Evolutionary conservation across 495 filamentous ascomycete species (phyloP), one percentile per base, ranked within the genome.

Genomic region (Pyrenula massariospora): DNA sequence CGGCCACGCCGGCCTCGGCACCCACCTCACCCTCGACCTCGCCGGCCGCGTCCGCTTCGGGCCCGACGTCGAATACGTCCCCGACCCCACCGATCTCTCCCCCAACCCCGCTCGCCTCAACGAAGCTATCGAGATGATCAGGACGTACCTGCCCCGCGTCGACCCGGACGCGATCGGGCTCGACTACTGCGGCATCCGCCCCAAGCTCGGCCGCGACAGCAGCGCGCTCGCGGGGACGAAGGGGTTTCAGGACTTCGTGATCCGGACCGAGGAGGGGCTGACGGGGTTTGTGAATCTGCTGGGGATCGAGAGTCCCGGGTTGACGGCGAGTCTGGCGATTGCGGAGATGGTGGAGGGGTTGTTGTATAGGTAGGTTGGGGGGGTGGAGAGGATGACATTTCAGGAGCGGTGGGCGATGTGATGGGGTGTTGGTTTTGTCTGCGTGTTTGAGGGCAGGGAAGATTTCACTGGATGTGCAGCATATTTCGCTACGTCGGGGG

Each of bases 31-130:
- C 0, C 77, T 97, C 20, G 93, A 98, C 65, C 77, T 97, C 73
- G 81, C 78, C 0, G 92, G 91, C 0, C 79, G 87, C 0, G 79
- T 97, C 24, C 85, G 91, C 36, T 98, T 98, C 65, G 93, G 93
- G 0, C 93, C 93, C 0, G 93, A 98, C 63, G 88, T 96, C 12
- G 91, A 97, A 67, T 97, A 94, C 93, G 83, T 94, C 0, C 74
- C 81, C 48, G 77, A 81, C 42, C 78, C 85, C 0, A 68, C 61
- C 23, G 82, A 86, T 60, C 70, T 82, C 42, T 69, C 68, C 25
- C 76, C 78, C 10, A 77, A 70, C n/a, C 68, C 72, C 48, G 70
- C 72, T n/a, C 72, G 87, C 1, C 69, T 95, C 54, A 59, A 67
- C n/a, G 73, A 80, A 54, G 90, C 92, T 0, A 62, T 92, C 0